Evolutionary conservation across 2,329 filamentous ascomycete genomes (phyloP).

Genomic region (Scleromitrula shiraiana): DNA sequence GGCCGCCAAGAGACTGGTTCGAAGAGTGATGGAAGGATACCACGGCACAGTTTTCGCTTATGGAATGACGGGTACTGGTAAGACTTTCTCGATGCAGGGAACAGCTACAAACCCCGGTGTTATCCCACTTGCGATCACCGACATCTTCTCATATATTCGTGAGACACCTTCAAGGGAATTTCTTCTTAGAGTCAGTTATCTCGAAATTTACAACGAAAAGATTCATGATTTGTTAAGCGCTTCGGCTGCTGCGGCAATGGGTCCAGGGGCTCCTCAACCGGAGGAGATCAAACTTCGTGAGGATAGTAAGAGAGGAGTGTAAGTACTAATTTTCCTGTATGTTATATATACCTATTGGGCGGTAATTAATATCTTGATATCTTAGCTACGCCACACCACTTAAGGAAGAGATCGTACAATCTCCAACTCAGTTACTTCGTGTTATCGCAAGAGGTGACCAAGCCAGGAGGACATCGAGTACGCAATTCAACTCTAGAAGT

Average conservation of each 20-base stretch:
- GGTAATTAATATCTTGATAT: too few relatives aligned
- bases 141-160: constrained; percentile 98
- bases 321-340: too few relatives aligned
- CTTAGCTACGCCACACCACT: constrained; percentile 89
- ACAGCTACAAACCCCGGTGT: constrained; percentile 93
- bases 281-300: constrained; percentile 97
- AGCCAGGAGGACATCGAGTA: constrained; percentile 82
- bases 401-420: constrained; percentile 98
- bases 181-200: constrained; percentile 87
- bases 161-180: constrained; percentile 95
- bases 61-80: constrained; percentile 97
- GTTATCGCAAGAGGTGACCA: constrained; percentile 94
- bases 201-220: constrained; percentile 98
- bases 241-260: constrained; percentile 47
- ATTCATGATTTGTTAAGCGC: constrained; percentile 89
- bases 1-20: constrained; percentile 84
- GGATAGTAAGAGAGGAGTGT: constrained; percentile 93
- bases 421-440: constrained; percentile 85
- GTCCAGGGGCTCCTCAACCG: constrained; percentile 48
- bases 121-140: constrained; percentile 92
- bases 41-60: constrained; percentile 98
- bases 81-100: constrained; percentile 99
- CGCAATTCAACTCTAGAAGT: constrained; percentile 93
- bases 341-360: too few relatives aligned
- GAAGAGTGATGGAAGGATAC: constrained; percentile 97